phyloP scores from a whole-genome alignment of 2,329 filamentous ascomycete genomes.

The Atkinsonella texensis region DNA sequence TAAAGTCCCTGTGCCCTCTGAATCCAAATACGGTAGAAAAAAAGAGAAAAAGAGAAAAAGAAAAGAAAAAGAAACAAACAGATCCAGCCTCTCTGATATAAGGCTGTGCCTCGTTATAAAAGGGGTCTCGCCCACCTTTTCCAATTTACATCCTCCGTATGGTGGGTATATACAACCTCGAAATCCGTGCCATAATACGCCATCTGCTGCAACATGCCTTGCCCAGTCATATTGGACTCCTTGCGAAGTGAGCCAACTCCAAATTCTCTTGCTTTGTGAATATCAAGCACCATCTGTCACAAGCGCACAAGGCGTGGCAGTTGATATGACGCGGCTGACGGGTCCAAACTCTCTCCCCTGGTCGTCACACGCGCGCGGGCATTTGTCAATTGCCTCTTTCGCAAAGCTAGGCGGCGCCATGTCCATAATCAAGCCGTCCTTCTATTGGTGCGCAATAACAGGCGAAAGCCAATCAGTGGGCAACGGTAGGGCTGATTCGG shows the following conservation, averaged over 20 bases:
- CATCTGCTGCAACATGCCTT: not conserved
- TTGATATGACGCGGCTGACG: not conserved
- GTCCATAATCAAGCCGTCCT: not conserved
- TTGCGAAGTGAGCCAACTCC: not conserved
- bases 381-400: not conserved
- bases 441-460: too few species aligned
- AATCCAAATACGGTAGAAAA: not conserved
- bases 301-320: not conserved
- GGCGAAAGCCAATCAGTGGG: not conserved
- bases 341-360: not conserved
- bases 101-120: not conserved
- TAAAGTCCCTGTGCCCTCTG: not conserved
- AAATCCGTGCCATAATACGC: not conserved
- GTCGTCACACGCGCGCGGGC: not conserved
- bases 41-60: not conserved
- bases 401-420: not conserved
- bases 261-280: not conserved
- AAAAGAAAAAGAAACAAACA: not conserved
- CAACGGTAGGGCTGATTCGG: not conserved
- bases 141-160: constrained; percentile 3
- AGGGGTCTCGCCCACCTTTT: not conserved
- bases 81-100: not conserved
- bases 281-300: not conserved
- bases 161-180: constrained; percentile 4
- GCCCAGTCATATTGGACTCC: not conserved